phyloP scores from a whole-genome alignment of 179 eudicot genomes.

The Camellia oleifera region DNA sequence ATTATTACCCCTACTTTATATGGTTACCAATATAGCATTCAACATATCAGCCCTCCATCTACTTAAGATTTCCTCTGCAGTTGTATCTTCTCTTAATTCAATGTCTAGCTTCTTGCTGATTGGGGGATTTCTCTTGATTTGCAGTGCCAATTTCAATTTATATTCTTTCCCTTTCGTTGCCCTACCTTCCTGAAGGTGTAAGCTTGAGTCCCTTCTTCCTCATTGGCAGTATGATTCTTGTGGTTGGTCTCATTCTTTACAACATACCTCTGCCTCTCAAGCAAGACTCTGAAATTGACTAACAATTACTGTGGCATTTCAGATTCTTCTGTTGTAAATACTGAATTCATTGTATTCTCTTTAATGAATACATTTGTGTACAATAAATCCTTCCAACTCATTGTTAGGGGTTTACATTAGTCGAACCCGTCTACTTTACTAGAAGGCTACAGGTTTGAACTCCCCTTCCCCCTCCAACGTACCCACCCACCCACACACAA shows the following conservation, averaged over 20 bases:
- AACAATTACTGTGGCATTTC: neutral
- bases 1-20: conserved; percentile 68
- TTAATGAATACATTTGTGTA: neutral
- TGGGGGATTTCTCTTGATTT: conserved; percentile 17
- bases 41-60: conserved; percentile 72
- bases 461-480: too few relatives aligned
- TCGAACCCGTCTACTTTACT: too few relatives aligned
- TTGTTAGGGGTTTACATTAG: neutral
- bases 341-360: neutral
- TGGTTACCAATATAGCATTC: conserved; percentile 68
- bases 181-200: conserved; percentile 67
- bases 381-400: neutral
- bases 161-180: conserved; percentile 71
- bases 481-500: too few relatives aligned
- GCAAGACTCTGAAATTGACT: conserved; percentile 15
- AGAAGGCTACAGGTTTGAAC: too few relatives aligned
- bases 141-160: conserved; percentile 85
- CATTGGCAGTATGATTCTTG: conserved; percentile 56
- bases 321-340: neutral
- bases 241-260: conserved; percentile 71
- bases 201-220: conserved; percentile 61
- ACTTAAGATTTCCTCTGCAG: conserved; percentile 71
- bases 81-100: conserved; percentile 64
- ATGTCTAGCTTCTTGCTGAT: conserved; percentile 25
- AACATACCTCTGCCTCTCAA: conserved; percentile 53